These are phyloP conservation scores for Anisodus acutangulus DNA, from an alignment of 257 asterid species.

Conservation along the genomic window DNA sequence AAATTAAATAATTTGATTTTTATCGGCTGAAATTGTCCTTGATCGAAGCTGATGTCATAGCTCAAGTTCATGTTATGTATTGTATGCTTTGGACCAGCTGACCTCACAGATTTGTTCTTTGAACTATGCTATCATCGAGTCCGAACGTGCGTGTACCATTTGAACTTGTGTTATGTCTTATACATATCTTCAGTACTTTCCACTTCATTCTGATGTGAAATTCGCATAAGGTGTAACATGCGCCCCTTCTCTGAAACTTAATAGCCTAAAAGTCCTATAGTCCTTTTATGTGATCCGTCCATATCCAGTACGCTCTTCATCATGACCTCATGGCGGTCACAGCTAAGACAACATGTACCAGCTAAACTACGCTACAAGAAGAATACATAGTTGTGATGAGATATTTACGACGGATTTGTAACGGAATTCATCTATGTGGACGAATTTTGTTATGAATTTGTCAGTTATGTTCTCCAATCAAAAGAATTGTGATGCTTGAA, in stretches of 20 bases:
- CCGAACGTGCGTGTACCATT: background rate
- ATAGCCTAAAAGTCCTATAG: background rate
- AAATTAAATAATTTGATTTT: too few species aligned
- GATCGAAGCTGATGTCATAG: background rate
- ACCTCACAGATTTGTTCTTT: background rate
- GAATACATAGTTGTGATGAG: too few species aligned
- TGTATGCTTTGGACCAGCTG: background rate
- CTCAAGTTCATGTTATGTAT: background rate
- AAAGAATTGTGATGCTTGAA: background rate
- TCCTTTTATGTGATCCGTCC: background rate
- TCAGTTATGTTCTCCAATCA: background rate
- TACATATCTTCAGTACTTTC: too few species aligned
- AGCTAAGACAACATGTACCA: background rate
- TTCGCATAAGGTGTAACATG: background rate
- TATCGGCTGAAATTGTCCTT: too few species aligned
- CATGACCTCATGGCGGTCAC: background rate
- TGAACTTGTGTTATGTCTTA: background rate
- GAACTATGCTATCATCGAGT: background rate
- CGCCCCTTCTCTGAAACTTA: background rate
- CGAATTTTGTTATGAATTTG: background rate
- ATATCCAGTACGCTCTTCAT: too few species aligned
- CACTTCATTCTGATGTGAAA: too few species aligned
- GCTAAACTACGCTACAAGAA: background rate
- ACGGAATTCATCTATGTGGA: background rate
- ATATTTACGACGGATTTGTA: too few species aligned